phyloP scores from a whole-genome alignment of 1,284 basidiomycete genomes.

The Erythrobasidium hasegawianum region DNA sequence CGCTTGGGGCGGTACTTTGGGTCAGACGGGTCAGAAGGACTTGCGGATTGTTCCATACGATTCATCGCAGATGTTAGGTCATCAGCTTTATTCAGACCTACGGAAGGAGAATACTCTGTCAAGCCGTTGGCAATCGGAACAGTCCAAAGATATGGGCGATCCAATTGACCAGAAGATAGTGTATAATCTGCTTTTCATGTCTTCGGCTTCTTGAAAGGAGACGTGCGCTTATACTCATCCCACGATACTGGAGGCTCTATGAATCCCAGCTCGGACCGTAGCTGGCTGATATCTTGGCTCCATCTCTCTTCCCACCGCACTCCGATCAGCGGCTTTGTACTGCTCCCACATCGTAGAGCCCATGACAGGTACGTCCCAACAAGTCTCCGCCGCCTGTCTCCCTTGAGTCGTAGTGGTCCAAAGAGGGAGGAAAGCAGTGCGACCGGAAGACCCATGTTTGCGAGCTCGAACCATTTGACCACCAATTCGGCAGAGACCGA shows the following conservation, averaged over 20 bases:
- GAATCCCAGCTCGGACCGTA: slow-evolving; percentile 78
- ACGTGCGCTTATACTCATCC: slow-evolving; percentile 41
- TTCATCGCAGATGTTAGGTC: too few species aligned
- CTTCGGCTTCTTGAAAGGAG: slow-evolving; percentile 10
- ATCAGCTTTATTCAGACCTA: too few species aligned
- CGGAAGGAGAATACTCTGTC: too few species aligned
- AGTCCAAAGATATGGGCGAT: too few species aligned
- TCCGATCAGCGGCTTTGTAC: slow-evolving; percentile 69
- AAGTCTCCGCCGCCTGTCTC: slow-evolving; percentile 57
- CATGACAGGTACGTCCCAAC: slow-evolving; percentile 80
- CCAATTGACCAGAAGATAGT: too few species aligned
- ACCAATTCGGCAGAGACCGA: slow-evolving; percentile 89
- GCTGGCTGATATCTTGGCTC: slow-evolving; percentile 72
- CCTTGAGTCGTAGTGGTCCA: slow-evolving; percentile 56
- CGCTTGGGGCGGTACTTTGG: too few species aligned
- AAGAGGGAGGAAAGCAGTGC: slow-evolving; percentile 75
- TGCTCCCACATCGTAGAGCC: slow-evolving; percentile 73
- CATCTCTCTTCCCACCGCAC: slow-evolving; percentile 96
- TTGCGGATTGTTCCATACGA: too few species aligned
- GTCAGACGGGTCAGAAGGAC: too few species aligned
- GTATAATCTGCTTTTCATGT: too few species aligned
- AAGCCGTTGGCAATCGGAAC: too few species aligned
- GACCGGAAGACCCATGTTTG: slow-evolving; percentile 87
- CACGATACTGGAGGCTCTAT: slow-evolving; percentile 51
- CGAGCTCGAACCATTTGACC: slow-evolving; percentile 91